Evolutionary conservation across 2,329 filamentous ascomycete genomes (phyloP).

Genomic region (Simplicillium sp.): DNA sequence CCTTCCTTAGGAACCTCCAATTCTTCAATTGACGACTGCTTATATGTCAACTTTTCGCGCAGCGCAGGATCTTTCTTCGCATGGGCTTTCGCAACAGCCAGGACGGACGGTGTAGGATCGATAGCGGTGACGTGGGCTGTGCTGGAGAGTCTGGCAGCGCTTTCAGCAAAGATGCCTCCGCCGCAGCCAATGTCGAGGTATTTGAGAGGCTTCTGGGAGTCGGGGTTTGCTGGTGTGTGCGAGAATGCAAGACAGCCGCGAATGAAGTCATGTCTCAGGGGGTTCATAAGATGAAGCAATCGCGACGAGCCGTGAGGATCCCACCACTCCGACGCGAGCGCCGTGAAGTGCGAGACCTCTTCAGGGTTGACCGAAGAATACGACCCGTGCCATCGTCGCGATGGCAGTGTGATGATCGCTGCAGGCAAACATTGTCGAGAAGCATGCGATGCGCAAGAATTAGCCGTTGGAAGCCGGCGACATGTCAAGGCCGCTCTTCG

Average conservation of each 20-base stretch:
- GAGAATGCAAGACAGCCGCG: constrained; percentile 53
- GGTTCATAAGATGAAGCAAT: constrained; percentile 96
- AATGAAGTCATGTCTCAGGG: constrained; percentile 89
- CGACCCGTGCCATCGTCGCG: constrained; percentile 12
- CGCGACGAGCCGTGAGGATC: constrained; percentile 87
- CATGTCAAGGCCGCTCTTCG: no score
- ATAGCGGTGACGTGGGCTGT: constrained; percentile 63
- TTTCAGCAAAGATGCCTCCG: constrained; percentile 92
- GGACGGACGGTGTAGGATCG: constrained; percentile 66
- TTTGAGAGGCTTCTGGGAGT: constrained; percentile 30
- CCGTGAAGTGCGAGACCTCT: constrained; percentile 91
- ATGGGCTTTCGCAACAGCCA: constrained; percentile 67
- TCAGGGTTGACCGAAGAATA: constrained; percentile 72
- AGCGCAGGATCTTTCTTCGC: constrained; percentile 65
- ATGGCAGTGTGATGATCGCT: constrained; percentile 6
- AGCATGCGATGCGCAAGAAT: neutral
- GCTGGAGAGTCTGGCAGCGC: constrained; percentile 57
- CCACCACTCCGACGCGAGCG: constrained; percentile 93
- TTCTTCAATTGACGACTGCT: constrained; percentile 68
- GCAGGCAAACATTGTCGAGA: neutral
- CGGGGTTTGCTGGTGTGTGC: constrained; percentile 30
- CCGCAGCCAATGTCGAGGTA: constrained; percentile 94
- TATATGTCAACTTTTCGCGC: constrained; percentile 55
- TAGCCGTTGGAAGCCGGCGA: no score
- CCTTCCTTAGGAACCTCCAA: constrained; percentile 34